A percentile compares a stretch with the other conserved stretches of the same genome.
These are phyloP conservation scores for Hexamita inflata DNA, from an alignment of 208 protist genomes.

Conservation along the genomic window DNA sequence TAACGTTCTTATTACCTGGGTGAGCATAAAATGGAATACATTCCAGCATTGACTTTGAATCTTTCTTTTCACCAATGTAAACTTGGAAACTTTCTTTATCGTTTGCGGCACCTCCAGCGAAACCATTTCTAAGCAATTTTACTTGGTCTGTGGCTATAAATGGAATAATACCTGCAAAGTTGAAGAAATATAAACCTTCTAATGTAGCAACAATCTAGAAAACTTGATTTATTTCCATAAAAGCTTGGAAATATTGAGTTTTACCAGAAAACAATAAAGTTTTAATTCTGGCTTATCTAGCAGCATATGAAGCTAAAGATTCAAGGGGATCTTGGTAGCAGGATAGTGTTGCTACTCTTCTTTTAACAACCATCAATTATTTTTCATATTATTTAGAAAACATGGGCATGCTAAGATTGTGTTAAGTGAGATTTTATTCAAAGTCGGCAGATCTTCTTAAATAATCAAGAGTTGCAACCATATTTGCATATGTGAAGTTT, in stretches of 20 bases:
- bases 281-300: too few species aligned
- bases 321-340: too few species aligned
- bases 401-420: not conserved
- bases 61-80: not conserved
- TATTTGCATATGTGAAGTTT: constrained; percentile 10
- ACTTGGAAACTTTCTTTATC: constrained; percentile 4
- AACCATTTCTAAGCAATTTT: not conserved
- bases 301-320: too few species aligned
- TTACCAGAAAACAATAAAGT: too few species aligned
- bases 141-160: constrained; percentile 23
- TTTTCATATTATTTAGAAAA: too few species aligned
- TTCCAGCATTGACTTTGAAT: not conserved
- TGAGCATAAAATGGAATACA: constrained; percentile 19
- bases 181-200: constrained; percentile 9
- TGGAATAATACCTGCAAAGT: constrained; percentile 21
- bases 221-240: too few species aligned
- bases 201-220: not conserved
- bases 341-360: too few species aligned
- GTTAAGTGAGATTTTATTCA: not conserved
- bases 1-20: not conserved
- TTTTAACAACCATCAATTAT: too few species aligned
- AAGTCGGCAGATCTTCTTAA: not conserved
- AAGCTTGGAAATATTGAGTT: too few species aligned
- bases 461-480: constrained; percentile 12
- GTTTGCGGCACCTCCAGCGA: not conserved